Base-by-base conservation (phyloP, 768 basidiomycete genomes). In the Psilocybe subaeruginosa region DNA sequence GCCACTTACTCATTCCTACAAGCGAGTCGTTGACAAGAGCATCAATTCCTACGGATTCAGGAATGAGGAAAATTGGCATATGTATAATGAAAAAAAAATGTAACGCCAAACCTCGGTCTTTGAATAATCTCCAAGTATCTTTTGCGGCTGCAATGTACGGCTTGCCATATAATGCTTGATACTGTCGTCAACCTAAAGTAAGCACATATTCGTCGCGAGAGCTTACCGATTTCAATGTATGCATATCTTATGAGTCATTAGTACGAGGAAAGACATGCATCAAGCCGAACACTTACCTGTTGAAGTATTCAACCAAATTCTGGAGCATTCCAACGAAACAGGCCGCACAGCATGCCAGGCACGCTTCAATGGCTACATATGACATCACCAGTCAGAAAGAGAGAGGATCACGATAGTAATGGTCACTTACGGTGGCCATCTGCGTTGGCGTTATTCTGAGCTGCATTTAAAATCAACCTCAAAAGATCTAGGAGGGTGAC, bases 11-110 rank as follows among this genome's bases (percentile, higher is more conserved):
- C 79, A 91, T 90, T 63, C 87, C 83, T 54, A 93, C 88, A 16
- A 95, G 79, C 1, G 89, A 91, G 69, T 95, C 93, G 68, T 95
- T 93, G 64, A 94, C 81, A 8, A 95, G 76, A 9, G 90, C 90
- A 70, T 93, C 91, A 63, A 94, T 89, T 23, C 82, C 80, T 80
- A 59, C 16, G 9, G 49, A 49, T 14, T 9, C 8, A 50, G 29
- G 5, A 37, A 75, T 74, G 60, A 45, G 61, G 23, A 23, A 23
- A 49, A 8, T 41, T 54, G 46, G 14, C 4, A 17, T 46, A 64
- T 58, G 47, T 58, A 67, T n/a, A 16, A 56, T 31, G 8, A 43
- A 51, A 49, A 46, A 7, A 39, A 46, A 7, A 39, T 39, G 49
- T 31, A 41, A 27, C 37, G 27, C 9, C 68, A 19, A 66, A 78